Percentiles rank a stretch among this genome's conserved stretches.
phyloP scores from a whole-genome alignment of 495 filamentous ascomycete species.

The Tuber melanosporum region DNA sequence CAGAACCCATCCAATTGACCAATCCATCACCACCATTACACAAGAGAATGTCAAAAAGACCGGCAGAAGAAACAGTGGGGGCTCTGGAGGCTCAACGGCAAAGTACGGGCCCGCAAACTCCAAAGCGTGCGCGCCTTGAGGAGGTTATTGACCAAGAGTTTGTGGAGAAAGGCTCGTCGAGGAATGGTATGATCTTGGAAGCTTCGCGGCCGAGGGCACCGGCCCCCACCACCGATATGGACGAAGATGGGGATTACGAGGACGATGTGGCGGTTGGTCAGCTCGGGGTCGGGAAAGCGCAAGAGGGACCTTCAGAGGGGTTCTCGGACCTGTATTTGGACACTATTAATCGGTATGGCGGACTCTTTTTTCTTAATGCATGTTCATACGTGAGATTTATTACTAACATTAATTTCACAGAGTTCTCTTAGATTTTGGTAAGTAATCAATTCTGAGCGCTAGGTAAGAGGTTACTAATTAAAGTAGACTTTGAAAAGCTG shows the following conservation, averaged over 20 bases:
- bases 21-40: background rate
- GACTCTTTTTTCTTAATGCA: background rate
- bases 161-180: slow-evolving; percentile 3
- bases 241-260: slow-evolving; percentile 44
- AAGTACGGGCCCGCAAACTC: slow-evolving; percentile 26
- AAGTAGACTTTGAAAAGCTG: slow-evolving; percentile 97
- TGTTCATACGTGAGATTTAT: background rate
- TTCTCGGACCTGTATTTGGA: slow-evolving; percentile 97
- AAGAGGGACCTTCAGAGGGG: slow-evolving; percentile 73
- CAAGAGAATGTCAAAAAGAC: slow-evolving; percentile 30
- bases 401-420: slow-evolving; percentile 20
- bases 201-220: slow-evolving; percentile 30
- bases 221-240: slow-evolving; percentile 12
- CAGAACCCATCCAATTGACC: background rate
- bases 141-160: slow-evolving; percentile 33
- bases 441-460: background rate
- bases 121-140: slow-evolving; percentile 36
- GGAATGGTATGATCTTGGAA: slow-evolving; percentile 29
- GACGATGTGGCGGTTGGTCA: slow-evolving; percentile 41
- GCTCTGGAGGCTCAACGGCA: slow-evolving; percentile 21
- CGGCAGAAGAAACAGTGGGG: slow-evolving; percentile 29
- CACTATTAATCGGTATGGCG: slow-evolving; percentile 69
- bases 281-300: slow-evolving; percentile 41
- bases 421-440: slow-evolving; percentile 33
- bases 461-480: slow-evolving; percentile 24